These are phyloP conservation scores for Cutaneotrichosporon cavernicola DNA, from an alignment of 1,284 basidiomycete species.

Conservation along the genomic window DNA sequence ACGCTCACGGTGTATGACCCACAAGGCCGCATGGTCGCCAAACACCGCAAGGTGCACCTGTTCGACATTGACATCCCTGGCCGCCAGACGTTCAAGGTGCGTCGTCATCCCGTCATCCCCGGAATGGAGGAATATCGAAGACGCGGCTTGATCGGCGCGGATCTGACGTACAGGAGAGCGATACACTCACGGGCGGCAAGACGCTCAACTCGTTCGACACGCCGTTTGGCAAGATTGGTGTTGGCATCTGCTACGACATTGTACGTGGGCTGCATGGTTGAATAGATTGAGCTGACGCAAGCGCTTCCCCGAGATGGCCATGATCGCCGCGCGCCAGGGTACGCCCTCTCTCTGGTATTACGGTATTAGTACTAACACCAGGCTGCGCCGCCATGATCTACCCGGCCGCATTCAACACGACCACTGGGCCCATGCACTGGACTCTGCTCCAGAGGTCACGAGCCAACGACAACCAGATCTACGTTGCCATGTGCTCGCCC, in stretches of 20 bases:
- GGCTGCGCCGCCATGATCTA: slow-evolving; percentile 90
- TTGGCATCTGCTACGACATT: slow-evolving; percentile 58
- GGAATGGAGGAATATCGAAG: neutral
- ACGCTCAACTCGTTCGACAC: slow-evolving; percentile 83
- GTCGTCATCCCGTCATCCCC: neutral
- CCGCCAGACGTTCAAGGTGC: slow-evolving; percentile 90
- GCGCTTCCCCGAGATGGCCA: slow-evolving; percentile 92
- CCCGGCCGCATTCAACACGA: slow-evolving; percentile 65
- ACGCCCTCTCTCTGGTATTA: slow-evolving; percentile 18
- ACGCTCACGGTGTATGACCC: slow-evolving; percentile 88
- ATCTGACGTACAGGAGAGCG: slow-evolving; percentile 70
- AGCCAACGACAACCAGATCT: slow-evolving; percentile 95
- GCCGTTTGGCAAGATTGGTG: slow-evolving; percentile 56
- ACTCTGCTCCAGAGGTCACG: slow-evolving; percentile 83
- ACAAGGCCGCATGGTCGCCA: slow-evolving; percentile 77
- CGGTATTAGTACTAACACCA: slow-evolving; percentile 49
- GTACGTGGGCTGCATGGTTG: slow-evolving; percentile 28
- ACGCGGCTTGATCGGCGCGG: slow-evolving; percentile 8
- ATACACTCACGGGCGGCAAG: slow-evolving; percentile 79
- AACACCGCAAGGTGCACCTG: slow-evolving; percentile 91
- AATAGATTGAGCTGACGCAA: slow-evolving; percentile 17
- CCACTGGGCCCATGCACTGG: slow-evolving; percentile 96
- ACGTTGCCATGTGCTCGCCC: slow-evolving; percentile 91
- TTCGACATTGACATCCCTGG: slow-evolving; percentile 99
- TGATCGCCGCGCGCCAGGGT: slow-evolving; percentile 86